Evolutionary conservation across 164 flowering plant genomes (phyloP), one percentile per base, ranked within the genome.

Genomic region (grape (Vitis vinifera)): DNA sequence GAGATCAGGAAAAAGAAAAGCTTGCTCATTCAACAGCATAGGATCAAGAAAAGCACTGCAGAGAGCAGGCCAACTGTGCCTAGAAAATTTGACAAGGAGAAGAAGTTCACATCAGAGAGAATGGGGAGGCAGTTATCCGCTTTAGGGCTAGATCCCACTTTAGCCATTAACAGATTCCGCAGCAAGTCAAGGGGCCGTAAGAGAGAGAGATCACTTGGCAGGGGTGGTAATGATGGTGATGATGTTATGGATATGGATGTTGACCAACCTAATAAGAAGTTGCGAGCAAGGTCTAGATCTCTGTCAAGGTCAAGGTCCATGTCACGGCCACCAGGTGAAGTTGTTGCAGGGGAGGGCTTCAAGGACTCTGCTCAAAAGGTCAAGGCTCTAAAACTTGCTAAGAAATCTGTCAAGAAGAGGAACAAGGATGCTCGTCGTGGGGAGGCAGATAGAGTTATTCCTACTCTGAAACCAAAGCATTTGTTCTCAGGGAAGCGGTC

Each of bases 401-500:
- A 80, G 80, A 85, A 81, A 57, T 83, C 95, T 59, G 71, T 44
- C 14, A 83, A 75, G 73, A 81, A 77, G 78, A 86, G 97, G 78
- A 89, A 92, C 79, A 94, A 92, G 84, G 84, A 84, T 75, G 97
- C 98, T 71, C 84, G 93, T 12, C 77, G 79, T 55, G 98, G 98
- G 71, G 98, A 94, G 76, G 94, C 89, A n/a, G 98, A 94, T 69
- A 87, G 97, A 68, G 91, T 85, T 48, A 92, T 94, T 70, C 92
- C 92, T 51, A 83, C 69, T 60, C 80, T 94, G 59, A 94, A 74
- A 70, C 98, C 98, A 7, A 92, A 94, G 78, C 98, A 92, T 69
- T 74, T 92, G 77, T 89, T 71, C 76, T 84, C 97, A 56, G 98
- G 98, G 55, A 92, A 90, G 76, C 88, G 97, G 1, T 75, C 83